A percentile compares a stretch with the other conserved stretches of the same genome.
Conservation (phyloP, 2,329 filamentous ascomycete genomes). For the Penicillium fuscoglaucum region DNA sequence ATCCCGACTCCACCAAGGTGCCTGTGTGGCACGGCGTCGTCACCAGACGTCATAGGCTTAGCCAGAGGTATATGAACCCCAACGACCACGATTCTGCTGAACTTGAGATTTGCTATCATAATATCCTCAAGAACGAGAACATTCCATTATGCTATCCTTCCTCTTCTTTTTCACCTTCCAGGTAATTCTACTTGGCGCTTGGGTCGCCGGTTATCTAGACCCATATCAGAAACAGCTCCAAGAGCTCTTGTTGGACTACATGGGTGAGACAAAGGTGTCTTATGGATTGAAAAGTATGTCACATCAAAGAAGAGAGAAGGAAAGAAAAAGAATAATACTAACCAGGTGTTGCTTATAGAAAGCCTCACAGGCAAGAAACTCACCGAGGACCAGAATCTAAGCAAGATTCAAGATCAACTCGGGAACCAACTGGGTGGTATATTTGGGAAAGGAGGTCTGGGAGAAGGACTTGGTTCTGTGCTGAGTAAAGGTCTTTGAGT, state of each 20-base stretch:
- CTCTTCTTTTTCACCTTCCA: conserved; percentile 20
- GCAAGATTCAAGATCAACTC: conserved; percentile 29
- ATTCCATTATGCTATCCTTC: conserved; percentile 18
- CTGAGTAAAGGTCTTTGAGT: conserved; percentile 23
- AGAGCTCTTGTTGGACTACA: conserved; percentile 30
- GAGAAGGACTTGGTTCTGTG: conserved; percentile 22
- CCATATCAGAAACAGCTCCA: conserved; percentile 32
- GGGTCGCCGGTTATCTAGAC: conserved; percentile 34
- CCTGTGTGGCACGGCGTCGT: conserved; percentile 12
- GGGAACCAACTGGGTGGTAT: conserved; percentile 23
- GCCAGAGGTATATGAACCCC: conserved; percentile 3
- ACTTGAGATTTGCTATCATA: neutral
- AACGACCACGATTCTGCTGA: neutral
- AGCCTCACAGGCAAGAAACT: conserved; percentile 29
- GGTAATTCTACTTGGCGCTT: conserved; percentile 23
- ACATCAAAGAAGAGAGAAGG: neutral
- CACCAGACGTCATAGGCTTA: conserved; percentile 26
- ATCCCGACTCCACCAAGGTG: neutral
- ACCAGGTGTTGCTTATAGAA: conserved; percentile 8
- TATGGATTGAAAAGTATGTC: conserved; percentile 29
- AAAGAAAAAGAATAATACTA: neutral
- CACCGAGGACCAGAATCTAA: conserved; percentile 27
- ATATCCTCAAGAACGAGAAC: neutral
- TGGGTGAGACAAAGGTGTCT: conserved; percentile 33
- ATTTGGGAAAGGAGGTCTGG: conserved; percentile 27